Base-by-base conservation (phyloP, 208 protist genomes). In the Naegleria lovaniensis region DNA sequence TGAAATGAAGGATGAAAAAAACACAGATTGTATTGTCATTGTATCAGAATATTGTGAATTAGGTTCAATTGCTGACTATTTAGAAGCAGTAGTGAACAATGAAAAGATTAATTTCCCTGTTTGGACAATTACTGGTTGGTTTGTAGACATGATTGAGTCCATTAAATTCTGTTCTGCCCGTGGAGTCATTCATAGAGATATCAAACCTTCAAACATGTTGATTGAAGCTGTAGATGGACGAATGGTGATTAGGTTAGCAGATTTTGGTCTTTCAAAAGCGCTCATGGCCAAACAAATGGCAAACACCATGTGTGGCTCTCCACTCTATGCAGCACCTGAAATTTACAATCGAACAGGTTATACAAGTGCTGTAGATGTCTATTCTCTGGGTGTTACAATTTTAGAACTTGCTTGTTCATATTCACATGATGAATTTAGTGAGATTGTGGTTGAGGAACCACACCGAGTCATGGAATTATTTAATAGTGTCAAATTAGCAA, bases 201-300 rank as follows among this genome's bases (percentile, higher is more conserved):
- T 98, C 40, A 98, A 98, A 89, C 96, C 96, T 0, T 95, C 94
- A 0, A 98, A 98, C 58, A 85, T 97, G 87, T 91, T 97, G 29
- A 79, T 79, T 79, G 67, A 79, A 33, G 29, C 67, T 79, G 16
- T 79, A 1, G 29, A 51, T 36, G 67, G 67, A 36, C 0, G 29
- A 79, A 48, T 88, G 85, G 41, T 11, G 0, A 29, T 88, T 13
- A 55, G 55, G 38, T 40, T 88, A 5, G 41, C 48, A 40, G 85
- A 89, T 67, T 89, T 89, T 89, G 85, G 85, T 29, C 25, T 89
- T 75, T 29, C 33, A 38, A 89, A 41, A 67, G 25, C 19, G 0
- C 5, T 89, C 7, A 33, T 29, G 25, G 7, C 9, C 13, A 52
- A 41, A 51, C 36, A 89, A 19, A 6, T 90, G 33, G 51, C 79